A percentile compares a stretch with the other conserved stretches of the same genome.
These are phyloP conservation scores for Quercus parvula DNA, from an alignment of 306 rosid species.

Conservation along the genomic window DNA sequence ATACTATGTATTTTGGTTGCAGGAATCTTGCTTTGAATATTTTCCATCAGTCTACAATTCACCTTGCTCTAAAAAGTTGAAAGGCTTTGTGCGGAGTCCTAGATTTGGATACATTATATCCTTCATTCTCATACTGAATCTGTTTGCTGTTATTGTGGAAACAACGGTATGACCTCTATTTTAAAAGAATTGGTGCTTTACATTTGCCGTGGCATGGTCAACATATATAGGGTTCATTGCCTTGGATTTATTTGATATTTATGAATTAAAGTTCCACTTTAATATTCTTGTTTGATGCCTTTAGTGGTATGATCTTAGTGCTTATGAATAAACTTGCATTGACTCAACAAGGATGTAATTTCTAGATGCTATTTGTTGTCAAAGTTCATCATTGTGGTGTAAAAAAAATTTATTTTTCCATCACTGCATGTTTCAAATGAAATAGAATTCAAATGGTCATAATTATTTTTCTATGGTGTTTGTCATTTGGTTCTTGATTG, in stretches of 20 bases:
- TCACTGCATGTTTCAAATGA: not conserved
- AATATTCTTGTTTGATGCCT: constrained; percentile 1
- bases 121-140: constrained; percentile 67
- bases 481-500: not conserved
- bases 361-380: constrained; percentile 10
- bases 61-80: constrained; percentile 54
- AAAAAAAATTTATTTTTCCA: constrained; percentile 1
- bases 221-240: constrained; percentile 1
- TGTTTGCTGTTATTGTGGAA: constrained; percentile 81
- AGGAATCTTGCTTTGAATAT: constrained; percentile 73
- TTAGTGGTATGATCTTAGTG: not conserved
- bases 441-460: not conserved
- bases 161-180: constrained; percentile 73
- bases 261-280: not conserved
- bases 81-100: constrained; percentile 63
- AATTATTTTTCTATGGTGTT: not conserved
- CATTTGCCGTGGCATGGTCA: not conserved
- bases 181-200: not conserved
- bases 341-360: constrained; percentile 9
- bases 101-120: constrained; percentile 86
- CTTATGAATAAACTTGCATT: constrained; percentile 1
- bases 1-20: constrained; percentile 44
- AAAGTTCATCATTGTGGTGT: not conserved
- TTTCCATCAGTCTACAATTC: constrained; percentile 52
- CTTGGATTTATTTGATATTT: not conserved